These are phyloP conservation scores for Senna siamea DNA, from an alignment of 306 rosid species.

Conservation along the genomic window DNA sequence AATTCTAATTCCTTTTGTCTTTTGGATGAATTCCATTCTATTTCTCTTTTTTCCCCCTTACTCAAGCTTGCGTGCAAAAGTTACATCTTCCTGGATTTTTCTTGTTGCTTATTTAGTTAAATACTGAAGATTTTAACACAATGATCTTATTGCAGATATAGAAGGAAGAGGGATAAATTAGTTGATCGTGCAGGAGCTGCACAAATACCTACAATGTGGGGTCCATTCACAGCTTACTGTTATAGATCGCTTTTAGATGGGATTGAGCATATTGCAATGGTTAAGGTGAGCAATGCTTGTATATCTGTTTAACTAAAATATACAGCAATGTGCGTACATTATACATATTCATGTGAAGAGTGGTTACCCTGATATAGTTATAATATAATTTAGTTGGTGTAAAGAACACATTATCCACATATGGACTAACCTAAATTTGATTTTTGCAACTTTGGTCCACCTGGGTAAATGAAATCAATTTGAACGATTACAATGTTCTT, in stretches of 20 bases:
- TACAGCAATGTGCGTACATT: not conserved
- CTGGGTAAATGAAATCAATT: not conserved
- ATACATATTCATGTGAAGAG: not conserved
- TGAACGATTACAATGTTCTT: not conserved
- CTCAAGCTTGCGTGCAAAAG: not conserved
- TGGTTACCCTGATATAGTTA: not conserved
- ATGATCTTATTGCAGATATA: slow-evolving; percentile 59
- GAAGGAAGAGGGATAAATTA: slow-evolving; percentile 90
- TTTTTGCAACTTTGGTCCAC: not conserved
- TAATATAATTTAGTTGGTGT: not conserved
- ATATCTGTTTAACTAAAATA: slow-evolving; percentile 22
- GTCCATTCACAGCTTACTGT: slow-evolving; percentile 81
- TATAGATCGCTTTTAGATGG: slow-evolving; percentile 83
- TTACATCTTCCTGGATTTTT: slow-evolving; percentile 18
- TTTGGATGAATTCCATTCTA: not conserved
- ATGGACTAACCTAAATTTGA: not conserved
- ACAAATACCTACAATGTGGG: slow-evolving; percentile 91
- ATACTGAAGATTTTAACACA: slow-evolving; percentile 24
- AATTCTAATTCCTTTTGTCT: not conserved
- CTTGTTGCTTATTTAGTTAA: slow-evolving; percentile 28
- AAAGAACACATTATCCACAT: not conserved
- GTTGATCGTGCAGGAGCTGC: slow-evolving; percentile 71
- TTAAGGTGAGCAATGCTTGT: slow-evolving; percentile 64
- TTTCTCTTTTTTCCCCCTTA: slow-evolving; percentile 35
- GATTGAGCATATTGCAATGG: slow-evolving; percentile 96